Evolutionary conservation across 371 early-diverging fungal genomes (phyloP).

Genomic region (Choanephora cucurbitarum): DNA sequence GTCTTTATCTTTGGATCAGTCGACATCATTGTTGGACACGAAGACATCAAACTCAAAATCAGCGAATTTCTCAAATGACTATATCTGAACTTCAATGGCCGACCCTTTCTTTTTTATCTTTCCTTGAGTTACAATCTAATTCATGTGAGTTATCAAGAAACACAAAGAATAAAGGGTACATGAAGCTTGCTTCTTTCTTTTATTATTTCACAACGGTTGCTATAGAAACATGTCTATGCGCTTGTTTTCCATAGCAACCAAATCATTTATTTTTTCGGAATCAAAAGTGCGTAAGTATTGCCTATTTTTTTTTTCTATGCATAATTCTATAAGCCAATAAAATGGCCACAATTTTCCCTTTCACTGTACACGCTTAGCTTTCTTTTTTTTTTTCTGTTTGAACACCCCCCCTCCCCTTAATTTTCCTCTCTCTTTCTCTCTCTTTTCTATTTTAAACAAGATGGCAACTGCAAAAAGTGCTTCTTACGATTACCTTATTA

Average conservation of each 20-base stretch:
- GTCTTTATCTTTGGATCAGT: constrained; percentile 13
- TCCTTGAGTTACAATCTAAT: no score
- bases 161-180: no score
- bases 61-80: constrained; percentile 22
- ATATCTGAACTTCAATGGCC: no score
- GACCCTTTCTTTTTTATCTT: no score
- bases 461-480: constrained; percentile 86
- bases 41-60: constrained; percentile 17
- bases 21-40: constrained; percentile 13
- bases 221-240: no score
- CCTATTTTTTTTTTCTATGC: not conserved
- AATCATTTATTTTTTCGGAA: no score
- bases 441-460: not conserved
- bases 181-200: no score
- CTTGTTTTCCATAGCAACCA: no score
- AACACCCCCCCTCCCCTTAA: not conserved
- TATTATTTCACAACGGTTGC: no score
- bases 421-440: not conserved
- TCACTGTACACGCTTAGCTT: not conserved
- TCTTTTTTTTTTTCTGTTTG: not conserved
- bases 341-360: not conserved
- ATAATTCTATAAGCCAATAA: not conserved
- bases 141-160: no score
- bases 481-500: constrained; percentile 98
- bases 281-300: no score